Base-by-base conservation (phyloP, 768 basidiomycete species). In the Lyophyllum atratum region DNA sequence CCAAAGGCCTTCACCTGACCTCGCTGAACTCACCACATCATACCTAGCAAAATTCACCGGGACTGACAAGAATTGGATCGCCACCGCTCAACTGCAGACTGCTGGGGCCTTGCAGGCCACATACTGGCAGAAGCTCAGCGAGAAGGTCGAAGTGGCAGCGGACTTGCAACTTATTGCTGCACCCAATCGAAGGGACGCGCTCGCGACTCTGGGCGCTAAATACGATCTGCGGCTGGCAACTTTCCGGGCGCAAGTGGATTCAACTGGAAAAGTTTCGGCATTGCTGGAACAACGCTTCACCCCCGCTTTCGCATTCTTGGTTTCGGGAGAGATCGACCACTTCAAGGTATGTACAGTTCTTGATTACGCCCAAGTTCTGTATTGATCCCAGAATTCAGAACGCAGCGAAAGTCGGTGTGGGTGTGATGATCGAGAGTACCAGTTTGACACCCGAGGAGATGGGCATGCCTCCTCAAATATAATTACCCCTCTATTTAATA, bases 261-360 rank as follows among this genome's bases (percentile, higher is more conserved):
- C 92, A 51, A 90, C 89, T 25, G 95, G 96, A 44, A 99, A 98
- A 74, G 92, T 98, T 26, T 91, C 93, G 46, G 95, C 95, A 59
- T 73, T 95, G 66, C 85, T 98, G 21, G 97, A 99, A 74, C 96
- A 98, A 74, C 85, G 95, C 52, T 94, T 98, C 71, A 92, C 93
- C 12, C 97, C 97, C 4, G 86, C 92, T 9, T 98, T 99, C 68
- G 86, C 93, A 14, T 97, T 99, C 82, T 72, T 95, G 65, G 86
- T 99, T 45, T 84, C 93, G 17, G 97, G 97, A 10, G 97, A 99
- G 80, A 94, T 99, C 64, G 97, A 99, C 72, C 97, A 99, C 82
- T 90, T 93, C 80, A 98, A 95, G 87, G 95, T 93, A 65, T 60
- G 75, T 56, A 55, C 4, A 3, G 40, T 4, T 51, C 54, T 48